Evolutionary conservation across 768 basidiomycete genomes (phyloP), one percentile per base, ranked within the genome.

Genomic region (Boletus patriciae): DNA sequence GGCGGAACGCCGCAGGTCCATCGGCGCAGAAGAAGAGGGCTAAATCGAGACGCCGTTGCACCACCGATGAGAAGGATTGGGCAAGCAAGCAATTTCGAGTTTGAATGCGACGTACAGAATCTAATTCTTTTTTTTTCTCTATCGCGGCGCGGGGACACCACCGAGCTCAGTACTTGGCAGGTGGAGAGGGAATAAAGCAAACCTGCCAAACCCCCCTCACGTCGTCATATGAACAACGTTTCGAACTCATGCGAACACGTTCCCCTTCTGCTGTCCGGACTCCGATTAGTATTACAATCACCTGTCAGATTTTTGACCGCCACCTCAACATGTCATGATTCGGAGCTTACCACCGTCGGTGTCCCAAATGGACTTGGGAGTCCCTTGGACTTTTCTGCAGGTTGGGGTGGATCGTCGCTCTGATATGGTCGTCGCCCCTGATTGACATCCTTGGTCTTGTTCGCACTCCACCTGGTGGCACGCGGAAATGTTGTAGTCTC

Each of bases 231-330:
- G 52, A 43, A 50, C 43, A 13, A 50, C 47, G 54, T 56, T 56
- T 52, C 47, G 55, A 42, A 43, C 52, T 42, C 29, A 38, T 43
- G 37, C 43, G 41, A 43, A 51, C 57, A 59, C 51, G 52, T 57
- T 40, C 38, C 44, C 21, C 50, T 41, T 50, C 29, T 15, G 18
- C 21, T 15, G 41, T 41, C 40, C 25, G 25, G 25, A 25, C 25
- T 25, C 25, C 27, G 59, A 59, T 40, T 33, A 11, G 34, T 52
- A 50, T 64, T 52, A 42, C 55, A 43, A 51, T 43, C 49, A 55
- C 48, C 55, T 69, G 67, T 64, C 62, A 56, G 54, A 58, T 46
- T 45, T 54, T 47, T 31, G 58, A 37, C 59, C 51, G 45, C 48
- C 56, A 58, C 51, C 46, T 54, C 47, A 50, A 29, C 50, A 56